Conservation (phyloP, 2,329 filamentous ascomycete species). For the Colletotrichum lentis region DNA sequence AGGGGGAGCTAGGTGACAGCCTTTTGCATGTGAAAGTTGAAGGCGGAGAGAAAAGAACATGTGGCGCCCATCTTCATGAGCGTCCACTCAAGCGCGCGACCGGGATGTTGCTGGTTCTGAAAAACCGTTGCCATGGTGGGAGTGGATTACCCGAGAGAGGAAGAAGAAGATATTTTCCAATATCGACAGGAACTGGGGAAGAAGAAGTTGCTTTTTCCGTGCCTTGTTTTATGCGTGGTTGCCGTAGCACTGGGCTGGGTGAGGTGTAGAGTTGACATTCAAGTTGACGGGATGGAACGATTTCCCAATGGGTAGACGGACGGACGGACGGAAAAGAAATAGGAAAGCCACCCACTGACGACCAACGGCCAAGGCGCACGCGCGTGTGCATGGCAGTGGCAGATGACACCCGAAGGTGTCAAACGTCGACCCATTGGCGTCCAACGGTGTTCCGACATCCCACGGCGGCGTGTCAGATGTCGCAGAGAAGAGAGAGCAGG, state of each 20-base stretch:
- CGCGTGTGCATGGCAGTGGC: neutral
- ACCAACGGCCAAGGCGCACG: neutral
- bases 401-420: neutral
- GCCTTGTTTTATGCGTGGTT: neutral
- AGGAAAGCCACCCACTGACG: neutral
- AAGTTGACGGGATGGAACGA: neutral
- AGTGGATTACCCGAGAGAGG: neutral
- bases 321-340: no score
- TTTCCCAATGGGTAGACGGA: no score
- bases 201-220: neutral
- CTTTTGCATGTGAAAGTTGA: constrained; percentile 10
- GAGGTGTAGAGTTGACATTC: neutral
- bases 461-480: neutral
- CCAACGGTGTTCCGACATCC: no score
- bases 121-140: neutral
- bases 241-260: neutral
- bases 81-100: neutral
- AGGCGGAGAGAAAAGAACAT: neutral
- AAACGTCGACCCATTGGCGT: neutral
- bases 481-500: neutral
- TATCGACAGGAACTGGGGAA: neutral
- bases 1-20: neutral
- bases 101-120: neutral
- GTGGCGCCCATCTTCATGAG: neutral
- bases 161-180: neutral